Conservation (phyloP, 2,329 filamentous ascomycete species). For the Neoarthrinium moseri region DNA sequence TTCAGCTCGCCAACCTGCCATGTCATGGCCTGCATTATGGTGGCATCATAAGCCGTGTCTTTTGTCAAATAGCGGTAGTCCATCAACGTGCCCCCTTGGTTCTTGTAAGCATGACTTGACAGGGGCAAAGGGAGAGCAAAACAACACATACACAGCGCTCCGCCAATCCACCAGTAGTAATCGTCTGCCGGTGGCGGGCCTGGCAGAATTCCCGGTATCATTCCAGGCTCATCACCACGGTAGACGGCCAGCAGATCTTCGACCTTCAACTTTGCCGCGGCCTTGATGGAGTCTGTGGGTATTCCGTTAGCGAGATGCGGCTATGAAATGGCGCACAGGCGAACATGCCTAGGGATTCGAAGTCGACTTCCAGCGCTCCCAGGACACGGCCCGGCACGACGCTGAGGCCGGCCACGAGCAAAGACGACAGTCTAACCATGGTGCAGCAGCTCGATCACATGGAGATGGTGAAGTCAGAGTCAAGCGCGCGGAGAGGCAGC, state of each 20-base stretch:
- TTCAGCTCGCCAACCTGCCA: slow-evolving; percentile 54
- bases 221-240: slow-evolving; percentile 47
- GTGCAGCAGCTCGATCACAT: too few relatives aligned
- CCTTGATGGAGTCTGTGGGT: slow-evolving; percentile 42
- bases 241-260: slow-evolving; percentile 52
- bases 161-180: slow-evolving; percentile 76
- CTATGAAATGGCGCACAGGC: not conserved
- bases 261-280: slow-evolving; percentile 45
- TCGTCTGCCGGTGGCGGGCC: slow-evolving; percentile 53
- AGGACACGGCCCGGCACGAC: slow-evolving; percentile 18
- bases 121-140: not conserved
- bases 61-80: slow-evolving; percentile 71
- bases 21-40: slow-evolving; percentile 54
- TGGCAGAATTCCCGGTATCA: slow-evolving; percentile 55
- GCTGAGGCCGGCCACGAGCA: slow-evolving; percentile 22
- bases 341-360: slow-evolving; percentile 26
- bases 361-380: slow-evolving; percentile 26
- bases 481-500: not conserved
- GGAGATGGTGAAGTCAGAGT: too few relatives aligned
- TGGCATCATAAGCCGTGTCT: slow-evolving; percentile 60
- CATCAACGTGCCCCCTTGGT: slow-evolving; percentile 54
- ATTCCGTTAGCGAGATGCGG: not conserved
- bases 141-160: slow-evolving; percentile 56
- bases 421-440: slow-evolving; percentile 21
- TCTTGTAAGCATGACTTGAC: not conserved